phyloP scores from a whole-genome alignment of 2,329 filamentous ascomycete genomes.

The Coccinonectria pachysandricola region DNA sequence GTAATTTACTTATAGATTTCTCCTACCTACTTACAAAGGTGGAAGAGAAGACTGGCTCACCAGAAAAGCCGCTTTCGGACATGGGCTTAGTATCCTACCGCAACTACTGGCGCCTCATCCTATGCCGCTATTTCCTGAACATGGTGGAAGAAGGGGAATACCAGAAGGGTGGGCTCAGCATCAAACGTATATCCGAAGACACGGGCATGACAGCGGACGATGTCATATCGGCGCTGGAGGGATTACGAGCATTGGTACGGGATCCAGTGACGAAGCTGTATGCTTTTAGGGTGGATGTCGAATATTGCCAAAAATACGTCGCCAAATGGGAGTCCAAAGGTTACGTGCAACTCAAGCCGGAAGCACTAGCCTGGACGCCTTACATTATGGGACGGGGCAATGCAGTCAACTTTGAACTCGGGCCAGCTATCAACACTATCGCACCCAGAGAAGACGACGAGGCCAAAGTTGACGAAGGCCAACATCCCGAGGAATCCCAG shows the following conservation, averaged over 20 bases:
- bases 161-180: slow-evolving; percentile 42
- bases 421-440: slow-evolving; percentile 72
- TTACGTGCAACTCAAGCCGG: slow-evolving; percentile 74
- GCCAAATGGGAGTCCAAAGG: slow-evolving; percentile 81
- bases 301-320: slow-evolving; percentile 80
- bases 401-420: slow-evolving; percentile 72
- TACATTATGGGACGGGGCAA: slow-evolving; percentile 91
- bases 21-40: slow-evolving; percentile 92
- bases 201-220: slow-evolving; percentile 96
- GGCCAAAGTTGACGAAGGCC: slow-evolving; percentile 26
- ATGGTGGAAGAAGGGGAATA: slow-evolving; percentile 19
- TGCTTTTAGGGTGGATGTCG: slow-evolving; percentile 75
- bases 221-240: slow-evolving; percentile 87
- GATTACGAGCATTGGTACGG: slow-evolving; percentile 75
- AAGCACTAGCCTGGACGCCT: slow-evolving; percentile 83
- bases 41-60: slow-evolving; percentile 87
- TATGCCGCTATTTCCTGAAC: slow-evolving; percentile 74
- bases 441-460: slow-evolving; percentile 74
- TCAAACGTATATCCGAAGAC: slow-evolving; percentile 66
- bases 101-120: slow-evolving; percentile 87
- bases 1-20: slow-evolving; percentile 94
- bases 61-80: slow-evolving; percentile 93
- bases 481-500: slow-evolving; percentile 10
- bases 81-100: slow-evolving; percentile 97
- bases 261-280: slow-evolving; percentile 85